A percentile compares a stretch with the other conserved stretches of the same genome.
Evolutionary conservation across 345 rosid species (phyloP).

Genomic region (Theobroma cacao): DNA sequence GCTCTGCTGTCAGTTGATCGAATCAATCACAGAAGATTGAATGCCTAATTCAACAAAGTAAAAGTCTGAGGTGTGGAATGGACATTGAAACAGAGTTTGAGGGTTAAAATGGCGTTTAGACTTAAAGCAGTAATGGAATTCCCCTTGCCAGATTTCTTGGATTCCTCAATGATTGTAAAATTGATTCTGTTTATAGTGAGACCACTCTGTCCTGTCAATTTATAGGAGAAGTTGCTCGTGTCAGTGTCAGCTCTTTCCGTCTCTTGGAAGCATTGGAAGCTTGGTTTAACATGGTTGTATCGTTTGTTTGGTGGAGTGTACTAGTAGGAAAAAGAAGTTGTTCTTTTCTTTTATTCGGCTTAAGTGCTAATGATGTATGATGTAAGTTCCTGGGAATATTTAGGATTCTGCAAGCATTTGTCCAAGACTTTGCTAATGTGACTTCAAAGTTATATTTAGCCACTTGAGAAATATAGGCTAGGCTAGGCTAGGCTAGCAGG

Average conservation of each 20-base stretch:
- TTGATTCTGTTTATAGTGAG: conserved; percentile 27
- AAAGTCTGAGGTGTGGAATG: neutral
- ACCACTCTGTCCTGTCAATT: conserved; percentile 1
- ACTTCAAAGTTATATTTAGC: neutral
- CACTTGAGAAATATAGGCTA: neutral
- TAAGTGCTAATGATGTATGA: neutral
- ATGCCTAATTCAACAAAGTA: neutral
- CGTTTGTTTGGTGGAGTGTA: conserved; percentile 4
- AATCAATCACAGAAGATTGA: neutral
- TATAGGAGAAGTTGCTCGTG: conserved; percentile 1
- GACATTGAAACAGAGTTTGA: neutral
- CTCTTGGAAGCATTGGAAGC: neutral
- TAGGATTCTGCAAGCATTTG: neutral
- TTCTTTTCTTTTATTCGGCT: neutral
- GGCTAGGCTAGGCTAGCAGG: too few relatives aligned
- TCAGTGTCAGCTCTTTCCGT: neutral
- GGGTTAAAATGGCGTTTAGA: neutral
- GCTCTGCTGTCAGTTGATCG: neutral
- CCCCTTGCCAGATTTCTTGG: conserved; percentile 3
- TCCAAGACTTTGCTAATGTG: neutral
- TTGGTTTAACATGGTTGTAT: neutral
- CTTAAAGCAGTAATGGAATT: neutral
- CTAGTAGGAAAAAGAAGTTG: neutral
- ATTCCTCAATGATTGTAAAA: conserved; percentile 20
- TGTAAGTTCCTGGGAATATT: neutral